Evolutionary conservation across 1,284 basidiomycete genomes (phyloP).

Genomic region (Lignosus rhinocerotis): DNA sequence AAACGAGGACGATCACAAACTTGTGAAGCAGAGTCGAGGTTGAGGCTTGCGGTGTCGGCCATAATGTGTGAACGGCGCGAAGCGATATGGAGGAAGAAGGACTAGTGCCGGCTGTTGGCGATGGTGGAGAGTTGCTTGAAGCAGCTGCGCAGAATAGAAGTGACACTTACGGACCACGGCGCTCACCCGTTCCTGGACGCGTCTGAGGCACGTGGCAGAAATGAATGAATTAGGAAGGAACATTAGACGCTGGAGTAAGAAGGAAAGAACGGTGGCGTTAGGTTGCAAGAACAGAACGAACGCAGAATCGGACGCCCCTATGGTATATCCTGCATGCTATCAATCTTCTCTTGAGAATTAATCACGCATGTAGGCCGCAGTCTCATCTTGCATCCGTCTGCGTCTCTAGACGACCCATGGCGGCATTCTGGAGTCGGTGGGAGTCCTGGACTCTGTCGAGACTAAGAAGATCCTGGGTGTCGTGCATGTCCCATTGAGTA

Average conservation of each 20-base stretch:
- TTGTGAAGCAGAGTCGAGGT: constrained; percentile 8
- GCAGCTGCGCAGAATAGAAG: neutral
- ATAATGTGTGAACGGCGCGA: neutral
- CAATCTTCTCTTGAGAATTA: neutral
- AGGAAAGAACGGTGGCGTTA: constrained; percentile 6
- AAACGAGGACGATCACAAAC: neutral
- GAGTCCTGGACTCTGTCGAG: constrained; percentile 1
- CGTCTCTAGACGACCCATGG: constrained; percentile 1
- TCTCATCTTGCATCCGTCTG: neutral
- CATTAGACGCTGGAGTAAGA: constrained; percentile 18
- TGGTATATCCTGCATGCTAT: neutral
- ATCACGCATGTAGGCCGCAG: neutral
- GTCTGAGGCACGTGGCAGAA: constrained; percentile 9
- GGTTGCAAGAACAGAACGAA: neutral
- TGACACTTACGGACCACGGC: neutral
- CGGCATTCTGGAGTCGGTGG: constrained; percentile 5
- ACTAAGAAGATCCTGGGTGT: constrained; percentile 18
- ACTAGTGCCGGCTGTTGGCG: neutral
- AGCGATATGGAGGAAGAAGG: neutral
- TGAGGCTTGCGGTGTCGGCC: constrained; percentile 5
- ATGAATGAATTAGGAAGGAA: constrained; percentile 10
- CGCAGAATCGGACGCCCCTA: neutral
- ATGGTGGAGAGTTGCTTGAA: constrained; percentile 3
- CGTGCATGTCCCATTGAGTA: constrained; percentile 17
- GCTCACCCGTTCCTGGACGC: constrained; percentile 9